Base-by-base conservation (phyloP, 352 stramenopile species). In the Globisporangium nodosum region DNA sequence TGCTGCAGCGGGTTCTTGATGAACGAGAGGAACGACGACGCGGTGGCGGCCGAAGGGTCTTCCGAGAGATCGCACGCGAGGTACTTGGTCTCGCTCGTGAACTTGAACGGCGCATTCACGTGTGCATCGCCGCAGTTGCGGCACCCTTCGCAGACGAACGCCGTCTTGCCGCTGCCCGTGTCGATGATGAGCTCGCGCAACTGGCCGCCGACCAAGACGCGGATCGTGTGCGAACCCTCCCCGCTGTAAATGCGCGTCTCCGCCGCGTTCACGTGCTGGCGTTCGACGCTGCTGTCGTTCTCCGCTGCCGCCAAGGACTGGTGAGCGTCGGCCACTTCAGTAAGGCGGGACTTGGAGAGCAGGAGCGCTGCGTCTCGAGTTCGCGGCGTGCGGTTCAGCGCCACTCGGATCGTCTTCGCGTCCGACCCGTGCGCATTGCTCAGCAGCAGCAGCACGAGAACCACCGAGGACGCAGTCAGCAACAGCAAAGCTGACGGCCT, bases 121-220 rank as follows among this genome's bases (percentile, higher is more conserved):
- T 98, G 92, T 48, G 85, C 73, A 2, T 63, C 57, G 15, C 96
- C 96, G 68, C 96, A 99, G 52, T 80, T 59, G 12, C 65, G 55
- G 67, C 96, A 99, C 6, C 86, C 91, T 18, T 67, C 71, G 65
- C 95, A 98, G 4, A 97, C 88, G 69, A 99, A 98, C 16, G 96
- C 96, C 1, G 96, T 99, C 73, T 96, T 96, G 56, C 94, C 87
- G 20, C 79, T 97, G 20, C 96, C 96, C 6, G 96, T 99, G 67
- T 99, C 96, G 48, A 99, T 86, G 66, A 99, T 99, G 2, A 99
- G 73, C 54, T 90, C 75, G 3, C 78, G 79, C 27, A 63, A 35
- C 47, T 94, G 84, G 12, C 73, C 80, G 3, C 79, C 81, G 37
- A 91, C 72, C 11, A 70, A 58, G 12, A 88, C 80, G 37, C 78